Percentiles rank a stretch among this genome's conserved stretches.
Evolutionary conservation across 139 green algal species (phyloP).

Genomic region (Mesotaenium endlicherianum): DNA sequence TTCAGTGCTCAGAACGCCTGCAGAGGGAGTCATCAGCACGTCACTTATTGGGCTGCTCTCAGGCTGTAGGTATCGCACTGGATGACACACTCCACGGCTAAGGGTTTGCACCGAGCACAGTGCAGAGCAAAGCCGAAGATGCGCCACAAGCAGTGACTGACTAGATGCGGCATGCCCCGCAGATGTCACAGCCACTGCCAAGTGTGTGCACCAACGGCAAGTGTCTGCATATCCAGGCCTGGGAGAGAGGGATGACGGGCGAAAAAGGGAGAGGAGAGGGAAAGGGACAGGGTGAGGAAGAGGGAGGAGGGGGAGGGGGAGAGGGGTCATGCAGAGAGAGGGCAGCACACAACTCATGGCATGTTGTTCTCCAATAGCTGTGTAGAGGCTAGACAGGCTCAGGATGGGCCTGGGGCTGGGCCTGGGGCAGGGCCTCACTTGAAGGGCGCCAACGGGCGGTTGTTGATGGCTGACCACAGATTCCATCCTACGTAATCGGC

Average conservation of each 20-base stretch:
- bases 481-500: constrained; percentile 98
- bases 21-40: not conserved
- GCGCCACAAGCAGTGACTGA: not conserved
- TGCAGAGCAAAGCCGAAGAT: not conserved
- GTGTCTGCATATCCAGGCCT: not conserved
- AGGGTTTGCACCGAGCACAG: not conserved
- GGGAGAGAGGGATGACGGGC: not conserved
- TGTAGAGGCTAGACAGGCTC: too few species aligned
- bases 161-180: not conserved
- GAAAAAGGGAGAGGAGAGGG: not conserved
- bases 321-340: not conserved
- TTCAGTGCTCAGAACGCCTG: not conserved
- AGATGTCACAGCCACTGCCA: not conserved
- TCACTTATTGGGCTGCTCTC: not conserved
- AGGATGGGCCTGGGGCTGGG: too few species aligned
- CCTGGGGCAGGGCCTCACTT: not conserved
- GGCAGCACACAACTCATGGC: not conserved
- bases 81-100: too few species aligned
- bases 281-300: not conserved
- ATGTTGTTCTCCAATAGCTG: not conserved
- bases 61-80: not conserved
- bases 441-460: constrained; percentile 84
- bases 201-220: not conserved
- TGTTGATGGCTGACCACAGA: constrained; percentile 90
- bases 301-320: not conserved